Conservation (phyloP, 768 basidiomycete genomes). For the Phanerodontia chrysosporium region DNA sequence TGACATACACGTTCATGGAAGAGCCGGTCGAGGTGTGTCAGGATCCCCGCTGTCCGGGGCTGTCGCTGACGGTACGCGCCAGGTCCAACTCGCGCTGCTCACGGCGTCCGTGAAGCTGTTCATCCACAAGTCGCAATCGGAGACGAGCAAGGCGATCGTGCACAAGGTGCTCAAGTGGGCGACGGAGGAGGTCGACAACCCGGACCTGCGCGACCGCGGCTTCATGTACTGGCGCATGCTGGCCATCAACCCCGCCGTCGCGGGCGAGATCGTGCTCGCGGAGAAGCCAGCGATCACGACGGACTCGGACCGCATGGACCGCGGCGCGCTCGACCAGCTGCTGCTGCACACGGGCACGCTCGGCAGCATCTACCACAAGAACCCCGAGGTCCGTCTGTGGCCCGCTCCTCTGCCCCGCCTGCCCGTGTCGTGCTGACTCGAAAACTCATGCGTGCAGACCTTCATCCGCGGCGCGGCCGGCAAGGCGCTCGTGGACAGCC, state of each 20-base stretch:
- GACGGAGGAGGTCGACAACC: constrained; percentile 97
- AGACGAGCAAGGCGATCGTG: constrained; percentile 82
- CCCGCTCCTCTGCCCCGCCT: neutral
- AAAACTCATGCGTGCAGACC: constrained; percentile 45
- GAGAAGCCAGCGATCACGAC: constrained; percentile 98
- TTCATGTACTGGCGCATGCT: constrained; percentile 99
- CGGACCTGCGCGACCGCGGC: constrained; percentile 93
- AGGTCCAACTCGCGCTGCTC: constrained; percentile 94
- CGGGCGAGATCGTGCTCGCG: constrained; percentile 84
- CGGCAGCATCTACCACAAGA: constrained; percentile 97
- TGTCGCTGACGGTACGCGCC: neutral
- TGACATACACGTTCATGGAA: constrained; percentile 84
- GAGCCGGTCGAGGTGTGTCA: constrained; percentile 83
- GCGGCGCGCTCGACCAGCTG: constrained; percentile 92
- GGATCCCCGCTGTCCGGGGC: neutral
- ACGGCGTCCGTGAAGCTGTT: constrained; percentile 96
- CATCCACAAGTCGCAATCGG: constrained; percentile 80
- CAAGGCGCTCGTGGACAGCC: constrained; percentile 80
- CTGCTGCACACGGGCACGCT: constrained; percentile 90
- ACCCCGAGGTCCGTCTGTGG: constrained; percentile 67
- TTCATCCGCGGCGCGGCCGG: constrained; percentile 90
- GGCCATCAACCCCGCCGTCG: constrained; percentile 85
- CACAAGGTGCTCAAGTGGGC: constrained; percentile 96
- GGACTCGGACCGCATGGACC: constrained; percentile 96
- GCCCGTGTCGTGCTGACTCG: neutral